Evolutionary conservation across 495 filamentous ascomycete species (phyloP).

Genomic region (Penicillium chermesinum): DNA sequence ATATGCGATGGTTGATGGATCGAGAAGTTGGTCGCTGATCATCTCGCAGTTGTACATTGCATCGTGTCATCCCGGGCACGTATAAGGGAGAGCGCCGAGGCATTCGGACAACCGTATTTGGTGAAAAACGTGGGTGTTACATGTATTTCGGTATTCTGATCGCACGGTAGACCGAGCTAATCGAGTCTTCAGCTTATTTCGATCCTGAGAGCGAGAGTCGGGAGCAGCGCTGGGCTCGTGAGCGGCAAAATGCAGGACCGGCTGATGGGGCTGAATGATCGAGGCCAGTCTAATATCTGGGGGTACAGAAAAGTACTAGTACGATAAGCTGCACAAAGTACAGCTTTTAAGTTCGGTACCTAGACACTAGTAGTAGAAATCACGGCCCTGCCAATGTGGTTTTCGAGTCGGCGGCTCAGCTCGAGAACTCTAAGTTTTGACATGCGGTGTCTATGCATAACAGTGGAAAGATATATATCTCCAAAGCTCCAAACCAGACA

Average conservation of each 20-base stretch:
- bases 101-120: conserved; percentile 50
- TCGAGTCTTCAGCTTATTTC: conserved; percentile 32
- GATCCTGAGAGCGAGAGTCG: conserved; percentile 42
- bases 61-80: conserved; percentile 49
- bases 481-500: no score
- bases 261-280: not conserved
- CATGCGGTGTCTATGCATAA: no score
- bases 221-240: not conserved
- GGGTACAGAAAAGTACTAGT: no score
- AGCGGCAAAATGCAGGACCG: no score
- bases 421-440: no score
- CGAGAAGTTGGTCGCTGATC: not conserved
- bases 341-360: no score
- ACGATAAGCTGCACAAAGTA: no score
- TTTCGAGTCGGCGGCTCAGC: no score
- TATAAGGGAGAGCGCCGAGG: conserved; percentile 44
- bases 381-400: no score
- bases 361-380: no score
- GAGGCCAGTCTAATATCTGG: no score
- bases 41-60: conserved; percentile 31
- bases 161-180: not conserved
- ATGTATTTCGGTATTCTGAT: not conserved
- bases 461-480: no score
- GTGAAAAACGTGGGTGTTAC: conserved; percentile 42
- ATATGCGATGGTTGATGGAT: not conserved